Base-by-base conservation (phyloP, 768 basidiomycete genomes). In the Podaxis sp. region DNA sequence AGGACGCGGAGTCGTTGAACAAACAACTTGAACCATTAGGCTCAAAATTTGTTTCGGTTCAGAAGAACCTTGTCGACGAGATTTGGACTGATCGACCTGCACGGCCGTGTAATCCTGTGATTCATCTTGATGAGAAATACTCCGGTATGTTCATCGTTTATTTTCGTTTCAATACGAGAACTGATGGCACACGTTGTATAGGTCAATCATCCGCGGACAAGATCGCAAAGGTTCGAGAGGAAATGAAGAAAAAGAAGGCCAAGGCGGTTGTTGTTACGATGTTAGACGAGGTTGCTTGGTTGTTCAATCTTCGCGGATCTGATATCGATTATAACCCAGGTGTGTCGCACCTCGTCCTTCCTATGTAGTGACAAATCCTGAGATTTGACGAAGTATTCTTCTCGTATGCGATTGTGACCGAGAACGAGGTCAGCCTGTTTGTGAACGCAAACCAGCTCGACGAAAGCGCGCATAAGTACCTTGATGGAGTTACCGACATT, bases 281-380 rank as follows among this genome's bases (percentile, higher is more conserved):
- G 82, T 84, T 99, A 22, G 96, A 99, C 73, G 96, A 99, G 72
- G 87, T 96, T 55, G 95, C 94, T 0, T 99, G 95, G 95, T 71
- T 95, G 41, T 92, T 94, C 77, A 96, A 98, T 73, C 79, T 99
- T 36, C 88, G 96, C 65, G 96, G 95, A 1, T 84, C 87, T 2
- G 96, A 98, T 71, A 96, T 99, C 69, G 87, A 88, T 37, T 98
- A 84, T 76, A 99, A 97, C 63, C 82, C 82, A 63, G 81, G 81
- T 80, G 56, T 17, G 75, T 62, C 7, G 13, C 26, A 17, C 64
- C 50, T 10, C n/a, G 46, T 30, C 4, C 36, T 3, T 50, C 2
- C 40, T 38, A 15, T n/a, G 51, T 22, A n/a, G 41, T 24, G 56
- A 12, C n/a, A 24, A 50, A 64, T 22, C 61, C 41, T 38, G 6